Percentiles rank a stretch among this genome's conserved stretches.
Evolutionary conservation across 2,329 filamentous ascomycete genomes (phyloP).

Genomic region (Endoconidiophora laricicola): DNA sequence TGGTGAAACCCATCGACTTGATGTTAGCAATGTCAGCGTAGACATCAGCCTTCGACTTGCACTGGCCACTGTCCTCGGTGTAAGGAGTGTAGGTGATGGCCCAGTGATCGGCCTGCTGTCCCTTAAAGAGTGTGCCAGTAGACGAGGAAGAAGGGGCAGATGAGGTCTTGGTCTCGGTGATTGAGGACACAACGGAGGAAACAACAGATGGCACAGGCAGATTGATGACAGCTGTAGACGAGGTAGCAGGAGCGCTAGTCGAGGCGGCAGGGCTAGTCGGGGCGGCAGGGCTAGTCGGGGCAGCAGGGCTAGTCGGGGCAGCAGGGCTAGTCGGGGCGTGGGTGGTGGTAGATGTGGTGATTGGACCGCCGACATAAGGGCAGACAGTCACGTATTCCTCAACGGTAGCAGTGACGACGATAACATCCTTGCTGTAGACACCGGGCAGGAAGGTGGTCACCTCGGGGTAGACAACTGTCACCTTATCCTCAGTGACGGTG

Average conservation of each 20-base stretch:
- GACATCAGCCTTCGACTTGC: slow-evolving; percentile 48
- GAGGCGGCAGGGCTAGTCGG: slow-evolving; percentile 16
- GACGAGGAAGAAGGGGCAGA: slow-evolving; percentile 13
- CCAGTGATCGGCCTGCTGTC: slow-evolving; percentile 39
- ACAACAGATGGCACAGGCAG: not conserved
- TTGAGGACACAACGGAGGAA: slow-evolving; percentile 6
- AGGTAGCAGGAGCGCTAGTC: slow-evolving; percentile 14
- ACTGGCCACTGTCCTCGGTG: slow-evolving; percentile 35
- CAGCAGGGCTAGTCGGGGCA: slow-evolving; percentile 17
- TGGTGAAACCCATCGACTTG: slow-evolving; percentile 47
- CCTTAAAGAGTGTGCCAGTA: slow-evolving; percentile 19
- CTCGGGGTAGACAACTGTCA: slow-evolving; percentile 46
- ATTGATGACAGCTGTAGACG: not conserved
- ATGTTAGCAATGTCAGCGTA: slow-evolving; percentile 44
- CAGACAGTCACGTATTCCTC: slow-evolving; percentile 54
- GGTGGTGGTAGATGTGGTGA: slow-evolving; percentile 18
- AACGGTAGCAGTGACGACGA: slow-evolving; percentile 51
- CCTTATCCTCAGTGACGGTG: slow-evolving; percentile 32
- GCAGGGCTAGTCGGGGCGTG: slow-evolving; percentile 19
- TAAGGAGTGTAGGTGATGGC: slow-evolving; percentile 74
- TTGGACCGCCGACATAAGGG: slow-evolving; percentile 33
- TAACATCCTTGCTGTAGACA: slow-evolving; percentile 54
- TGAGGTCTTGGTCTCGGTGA: slow-evolving; percentile 17
- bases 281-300: slow-evolving; percentile 15
- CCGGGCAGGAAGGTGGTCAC: slow-evolving; percentile 49